Base-by-base conservation (phyloP, 208 protist species). In the Crithidia brevicula region DNA sequence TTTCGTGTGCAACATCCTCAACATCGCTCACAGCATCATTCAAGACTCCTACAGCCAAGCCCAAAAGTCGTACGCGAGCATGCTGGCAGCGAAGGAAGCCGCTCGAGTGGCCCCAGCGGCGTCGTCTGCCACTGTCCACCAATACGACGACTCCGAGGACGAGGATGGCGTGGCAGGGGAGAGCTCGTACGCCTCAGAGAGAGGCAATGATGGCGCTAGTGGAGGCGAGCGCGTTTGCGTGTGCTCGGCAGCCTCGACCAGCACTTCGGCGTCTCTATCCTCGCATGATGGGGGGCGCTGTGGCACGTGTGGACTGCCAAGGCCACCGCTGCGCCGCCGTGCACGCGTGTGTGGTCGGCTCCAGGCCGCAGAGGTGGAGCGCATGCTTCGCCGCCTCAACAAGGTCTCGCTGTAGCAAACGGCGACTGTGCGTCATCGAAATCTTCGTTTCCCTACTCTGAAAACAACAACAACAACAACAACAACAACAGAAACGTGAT, bases 1-100 rank as follows among this genome's bases (percentile, higher is more conserved):
- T 33, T 86, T 86, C 63, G 81, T 90, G 52, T 86, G 81, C 54
- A 90, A 71, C 53, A 76, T 86, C 15, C 72, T 86, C 50, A 85
- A 74, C 73, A 76, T 90, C 18, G 84, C 84, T 7, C 74, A 83
- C 62, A 90, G 74, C 52, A 85, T 90, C 42, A 81, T 86, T 50
- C 81, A 90, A 52, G 77, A 86, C 50, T 90, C 84, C n/a, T 84
- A 84, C 61, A 78, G 53, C 25, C 69, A 82, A 40, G 79, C 67
- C n/a, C 34, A 56, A 47, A 80, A 75, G 63, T 65, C 66, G 34
- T 67, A 70, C 20, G 49, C 43, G 6, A 45, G 38, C 57, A 49
- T 38, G 22, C 13, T 58, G 33, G 38, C 56, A 7, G 49, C 60
- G 9, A 47, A 33, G 38, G 54, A 60, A 40, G 40, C 56, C 8